Evolutionary conservation across 164 flowering plant species (phyloP).

Genomic region (Aristolochia californica): DNA sequence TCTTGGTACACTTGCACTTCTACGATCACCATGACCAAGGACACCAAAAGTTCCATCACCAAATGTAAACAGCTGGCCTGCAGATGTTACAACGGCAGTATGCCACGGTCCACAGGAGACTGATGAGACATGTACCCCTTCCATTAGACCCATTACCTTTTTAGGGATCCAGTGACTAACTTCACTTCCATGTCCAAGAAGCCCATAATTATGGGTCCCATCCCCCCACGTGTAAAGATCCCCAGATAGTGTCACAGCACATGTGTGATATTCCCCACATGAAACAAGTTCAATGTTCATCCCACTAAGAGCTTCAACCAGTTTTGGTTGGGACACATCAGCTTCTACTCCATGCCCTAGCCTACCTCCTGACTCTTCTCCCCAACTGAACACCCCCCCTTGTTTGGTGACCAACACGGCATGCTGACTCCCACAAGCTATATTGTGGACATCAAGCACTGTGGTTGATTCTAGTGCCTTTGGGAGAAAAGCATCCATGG

Average conservation of each 20-base stretch:
- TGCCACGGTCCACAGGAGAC: slow-evolving; percentile 97
- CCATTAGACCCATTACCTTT: slow-evolving; percentile 53
- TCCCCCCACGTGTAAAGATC: slow-evolving; percentile 96
- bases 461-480: slow-evolving; percentile 66
- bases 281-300: slow-evolving; percentile 61
- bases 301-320: slow-evolving; percentile 55
- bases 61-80: slow-evolving; percentile 84
- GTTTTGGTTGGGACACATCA: slow-evolving; percentile 65
- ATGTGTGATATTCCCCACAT: slow-evolving; percentile 89
- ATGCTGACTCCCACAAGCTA: slow-evolving; percentile 82
- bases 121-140: slow-evolving; percentile 52
- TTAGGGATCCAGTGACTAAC: slow-evolving; percentile 83
- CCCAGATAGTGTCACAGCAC: slow-evolving; percentile 76
- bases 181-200: slow-evolving; percentile 80
- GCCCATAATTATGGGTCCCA: slow-evolving; percentile 48
- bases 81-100: slow-evolving; percentile 68
- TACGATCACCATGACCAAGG: slow-evolving; percentile 78
- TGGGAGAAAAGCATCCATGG: slow-evolving; percentile 60
- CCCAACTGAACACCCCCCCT: slow-evolving; percentile 93
- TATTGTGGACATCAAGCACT: slow-evolving; percentile 61
- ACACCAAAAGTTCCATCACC: slow-evolving; percentile 98
- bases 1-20: slow-evolving; percentile 41
- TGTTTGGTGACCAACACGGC: slow-evolving; percentile 71
- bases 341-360: slow-evolving; percentile 84
- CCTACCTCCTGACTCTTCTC: slow-evolving; percentile 85